phyloP scores from a whole-genome alignment of 305 asterid genomes.

The Fraxinus albicans region DNA sequence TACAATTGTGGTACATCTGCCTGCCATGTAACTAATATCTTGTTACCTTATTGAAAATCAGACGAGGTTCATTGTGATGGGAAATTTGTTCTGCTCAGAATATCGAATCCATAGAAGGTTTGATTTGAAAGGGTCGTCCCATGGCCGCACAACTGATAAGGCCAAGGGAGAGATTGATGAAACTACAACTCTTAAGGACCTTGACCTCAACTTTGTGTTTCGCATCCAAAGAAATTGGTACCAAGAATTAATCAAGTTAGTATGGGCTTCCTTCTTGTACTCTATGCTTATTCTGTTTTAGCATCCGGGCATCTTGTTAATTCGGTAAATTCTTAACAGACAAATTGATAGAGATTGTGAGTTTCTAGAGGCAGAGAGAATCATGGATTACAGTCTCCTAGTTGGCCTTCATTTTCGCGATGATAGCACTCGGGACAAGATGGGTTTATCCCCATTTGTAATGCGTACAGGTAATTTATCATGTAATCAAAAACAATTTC shows the following conservation, averaged over 20 bases:
- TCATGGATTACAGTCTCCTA: constrained; percentile 94
- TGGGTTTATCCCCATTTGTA: constrained; percentile 87
- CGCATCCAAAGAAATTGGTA: constrained; percentile 77
- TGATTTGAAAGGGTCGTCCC: constrained; percentile 94
- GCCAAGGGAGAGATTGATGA: constrained; percentile 81
- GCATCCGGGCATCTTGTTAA: constrained; percentile 16
- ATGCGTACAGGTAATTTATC: constrained; percentile 62
- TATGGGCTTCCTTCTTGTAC: not conserved
- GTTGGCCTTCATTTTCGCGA: constrained; percentile 97
- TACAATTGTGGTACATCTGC: not conserved
- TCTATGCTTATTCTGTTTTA: not conserved
- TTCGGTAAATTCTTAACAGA: constrained; percentile 37
- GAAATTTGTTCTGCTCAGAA: constrained; percentile 94
- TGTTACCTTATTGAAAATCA: constrained; percentile 17
- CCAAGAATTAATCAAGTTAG: constrained; percentile 87
- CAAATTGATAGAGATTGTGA: constrained; percentile 89
- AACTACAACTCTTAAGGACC: constrained; percentile 94
- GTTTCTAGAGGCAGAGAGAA: constrained; percentile 81
- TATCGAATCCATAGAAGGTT: constrained; percentile 86
- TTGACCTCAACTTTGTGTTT: constrained; percentile 75
- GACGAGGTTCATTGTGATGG: constrained; percentile 99
- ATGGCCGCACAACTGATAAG: constrained; percentile 84
- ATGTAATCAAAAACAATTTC: not conserved
- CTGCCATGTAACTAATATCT: constrained; percentile 15
- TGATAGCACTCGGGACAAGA: constrained; percentile 75